Conservation (phyloP, 2,329 filamentous ascomycete species). For the Emmonsia crescens region DNA sequence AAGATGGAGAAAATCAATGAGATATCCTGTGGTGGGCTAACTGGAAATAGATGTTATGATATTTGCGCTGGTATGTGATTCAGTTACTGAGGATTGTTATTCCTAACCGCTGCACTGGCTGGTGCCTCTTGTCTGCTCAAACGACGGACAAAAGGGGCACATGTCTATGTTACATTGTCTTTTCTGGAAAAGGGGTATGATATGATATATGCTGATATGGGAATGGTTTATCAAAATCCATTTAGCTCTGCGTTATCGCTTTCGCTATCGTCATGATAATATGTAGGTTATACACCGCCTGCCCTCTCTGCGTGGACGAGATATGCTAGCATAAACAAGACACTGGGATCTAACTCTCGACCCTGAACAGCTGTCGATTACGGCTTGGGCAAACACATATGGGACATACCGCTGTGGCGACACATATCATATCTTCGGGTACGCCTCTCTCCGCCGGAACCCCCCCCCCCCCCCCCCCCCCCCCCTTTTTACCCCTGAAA, state of each 20-base stretch:
- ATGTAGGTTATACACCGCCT: constrained; percentile 13
- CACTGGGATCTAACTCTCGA: neutral
- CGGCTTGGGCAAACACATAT: constrained; percentile 21
- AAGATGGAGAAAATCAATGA: constrained; percentile 20
- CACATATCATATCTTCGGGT: constrained; percentile 18
- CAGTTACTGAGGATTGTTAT: neutral
- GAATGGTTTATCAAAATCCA: neutral
- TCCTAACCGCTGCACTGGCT: neutral
- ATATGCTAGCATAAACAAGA: neutral
- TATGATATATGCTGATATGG: neutral
- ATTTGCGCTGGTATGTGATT: neutral
- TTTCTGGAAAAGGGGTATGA: neutral
- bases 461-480: neutral
- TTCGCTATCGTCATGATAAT: constrained; percentile 14
- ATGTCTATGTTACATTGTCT: too few species aligned
- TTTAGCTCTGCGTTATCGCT: constrained; percentile 15
- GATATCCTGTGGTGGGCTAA: neutral
- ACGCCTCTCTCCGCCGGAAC: neutral
- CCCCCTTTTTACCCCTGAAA: neutral
- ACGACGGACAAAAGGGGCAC: neutral
- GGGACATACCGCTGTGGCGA: constrained; percentile 16
- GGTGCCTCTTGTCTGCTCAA: neutral
- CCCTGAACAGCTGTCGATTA: constrained; percentile 17
- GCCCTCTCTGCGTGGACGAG: neutral
- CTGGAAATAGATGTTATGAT: constrained; percentile 1